phyloP scores from a whole-genome alignment of 495 filamentous ascomycete genomes.

The Ramalina intermedia region DNA sequence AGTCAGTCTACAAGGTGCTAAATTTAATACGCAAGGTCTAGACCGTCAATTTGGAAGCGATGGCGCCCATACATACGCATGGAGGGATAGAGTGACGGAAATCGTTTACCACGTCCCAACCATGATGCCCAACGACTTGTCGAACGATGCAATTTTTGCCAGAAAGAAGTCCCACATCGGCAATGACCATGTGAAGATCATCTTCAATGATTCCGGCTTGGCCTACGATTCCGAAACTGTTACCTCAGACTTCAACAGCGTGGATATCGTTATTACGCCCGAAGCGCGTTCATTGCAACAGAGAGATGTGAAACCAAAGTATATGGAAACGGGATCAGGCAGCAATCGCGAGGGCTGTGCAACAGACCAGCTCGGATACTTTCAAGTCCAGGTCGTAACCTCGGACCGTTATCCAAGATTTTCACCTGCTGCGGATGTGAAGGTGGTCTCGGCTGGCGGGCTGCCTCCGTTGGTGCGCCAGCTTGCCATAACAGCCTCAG shows the following conservation, averaged over 20 bases:
- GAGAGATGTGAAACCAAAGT: constrained; percentile 17
- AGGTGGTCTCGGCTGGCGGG: constrained; percentile 65
- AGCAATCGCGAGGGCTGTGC: not conserved
- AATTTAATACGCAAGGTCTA: constrained; percentile 89
- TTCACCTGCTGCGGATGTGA: constrained; percentile 66
- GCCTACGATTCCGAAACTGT: constrained; percentile 86
- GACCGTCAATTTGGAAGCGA: constrained; percentile 60
- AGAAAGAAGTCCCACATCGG: constrained; percentile 92
- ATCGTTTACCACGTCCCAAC: constrained; percentile 92
- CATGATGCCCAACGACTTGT: constrained; percentile 83
- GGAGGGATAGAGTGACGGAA: constrained; percentile 88
- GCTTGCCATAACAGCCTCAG: constrained; percentile 81
- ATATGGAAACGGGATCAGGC: not conserved
- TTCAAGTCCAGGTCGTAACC: constrained; percentile 65
- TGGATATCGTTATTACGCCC: constrained; percentile 90
- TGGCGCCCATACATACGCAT: constrained; percentile 76
- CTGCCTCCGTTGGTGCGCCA: constrained; percentile 81
- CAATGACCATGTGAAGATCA: constrained; percentile 95
- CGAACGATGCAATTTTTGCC: constrained; percentile 57
- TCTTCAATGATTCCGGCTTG: constrained; percentile 87
- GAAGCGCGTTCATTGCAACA: constrained; percentile 39
- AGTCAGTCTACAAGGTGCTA: constrained; percentile 61
- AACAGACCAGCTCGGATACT: constrained; percentile 39
- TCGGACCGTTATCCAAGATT: constrained; percentile 78
- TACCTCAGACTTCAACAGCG: constrained; percentile 82